A percentile compares a stretch with the other conserved stretches of the same genome.
Evolutionary conservation across 2,329 filamentous ascomycete species (phyloP).

Genomic region (Clonostachys byssicola): DNA sequence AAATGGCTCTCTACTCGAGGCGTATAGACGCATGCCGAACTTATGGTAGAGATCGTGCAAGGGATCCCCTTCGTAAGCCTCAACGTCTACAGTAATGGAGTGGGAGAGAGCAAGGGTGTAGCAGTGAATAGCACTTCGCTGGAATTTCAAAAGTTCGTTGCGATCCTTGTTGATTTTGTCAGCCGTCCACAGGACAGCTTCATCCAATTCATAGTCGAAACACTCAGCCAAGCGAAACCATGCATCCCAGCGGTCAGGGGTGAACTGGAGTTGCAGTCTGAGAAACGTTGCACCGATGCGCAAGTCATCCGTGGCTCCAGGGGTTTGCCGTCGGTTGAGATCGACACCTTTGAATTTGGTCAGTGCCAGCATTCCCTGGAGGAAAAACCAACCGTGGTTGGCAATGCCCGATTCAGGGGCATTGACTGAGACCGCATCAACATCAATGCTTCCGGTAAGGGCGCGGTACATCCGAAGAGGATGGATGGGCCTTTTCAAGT

Average conservation of each 20-base stretch:
- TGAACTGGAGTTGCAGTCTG: slow-evolving; percentile 78
- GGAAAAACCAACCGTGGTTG: slow-evolving; percentile 84
- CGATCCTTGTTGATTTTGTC: slow-evolving; percentile 88
- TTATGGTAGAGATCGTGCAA: slow-evolving; percentile 56
- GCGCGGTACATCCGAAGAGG: slow-evolving; percentile 76
- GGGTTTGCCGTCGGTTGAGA: slow-evolving; percentile 70
- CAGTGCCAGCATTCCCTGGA: slow-evolving; percentile 83
- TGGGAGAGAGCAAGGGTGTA: slow-evolving; percentile 60
- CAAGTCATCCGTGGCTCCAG: slow-evolving; percentile 77
- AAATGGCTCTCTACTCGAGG: slow-evolving; percentile 58
- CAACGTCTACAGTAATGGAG: slow-evolving; percentile 38
- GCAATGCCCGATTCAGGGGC: slow-evolving; percentile 68
- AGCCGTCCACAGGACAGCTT: slow-evolving; percentile 81
- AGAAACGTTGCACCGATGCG: slow-evolving; percentile 78
- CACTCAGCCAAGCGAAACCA: slow-evolving; percentile 88
- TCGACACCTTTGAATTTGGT: slow-evolving; percentile 74
- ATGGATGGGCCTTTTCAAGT: slow-evolving; percentile 79
- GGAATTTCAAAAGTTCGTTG: slow-evolving; percentile 67
- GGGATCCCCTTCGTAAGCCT: slow-evolving; percentile 43
- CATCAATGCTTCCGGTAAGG: slow-evolving; percentile 71
- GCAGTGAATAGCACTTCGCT: slow-evolving; percentile 80
- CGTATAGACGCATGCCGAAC: slow-evolving; percentile 58
- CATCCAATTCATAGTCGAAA: slow-evolving; percentile 83
- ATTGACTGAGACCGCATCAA: slow-evolving; percentile 68
- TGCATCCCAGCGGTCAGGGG: slow-evolving; percentile 78